These are phyloP conservation scores for Geranium brycei DNA, from an alignment of 345 rosid species.

Conservation along the genomic window DNA sequence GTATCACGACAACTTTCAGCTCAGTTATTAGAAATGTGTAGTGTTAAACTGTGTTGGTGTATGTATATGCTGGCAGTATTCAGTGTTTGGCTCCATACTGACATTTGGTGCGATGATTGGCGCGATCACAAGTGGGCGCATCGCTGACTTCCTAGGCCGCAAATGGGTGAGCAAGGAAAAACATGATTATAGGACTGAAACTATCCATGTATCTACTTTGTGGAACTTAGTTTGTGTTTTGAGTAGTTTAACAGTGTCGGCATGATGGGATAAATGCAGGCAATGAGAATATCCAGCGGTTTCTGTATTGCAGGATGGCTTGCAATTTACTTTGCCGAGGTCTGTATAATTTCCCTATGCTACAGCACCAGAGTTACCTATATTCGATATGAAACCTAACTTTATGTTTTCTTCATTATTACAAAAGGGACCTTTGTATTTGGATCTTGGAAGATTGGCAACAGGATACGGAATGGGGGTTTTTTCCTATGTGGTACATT, in stretches of 20 bases:
- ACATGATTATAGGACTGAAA: neutral
- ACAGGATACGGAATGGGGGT: slow-evolving; percentile 64
- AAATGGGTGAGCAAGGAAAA: slow-evolving; percentile 9
- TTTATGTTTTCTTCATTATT: slow-evolving; percentile 5
- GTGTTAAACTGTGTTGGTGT: neutral
- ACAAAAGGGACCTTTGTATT: slow-evolving; percentile 42
- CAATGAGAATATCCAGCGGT: slow-evolving; percentile 56
- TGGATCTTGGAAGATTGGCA: slow-evolving; percentile 57
- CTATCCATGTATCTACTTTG: neutral
- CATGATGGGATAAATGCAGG: slow-evolving; percentile 20
- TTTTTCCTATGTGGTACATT: slow-evolving; percentile 56
- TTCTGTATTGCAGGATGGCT: slow-evolving; percentile 63
- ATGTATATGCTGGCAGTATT: slow-evolving; percentile 13
- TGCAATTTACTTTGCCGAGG: slow-evolving; percentile 43
- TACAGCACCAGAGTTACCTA: neutral
- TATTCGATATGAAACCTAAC: neutral
- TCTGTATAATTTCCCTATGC: neutral
- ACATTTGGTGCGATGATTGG: slow-evolving; percentile 19
- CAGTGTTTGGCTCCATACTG: slow-evolving; percentile 20
- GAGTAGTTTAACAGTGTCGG: slow-evolving; percentile 1
- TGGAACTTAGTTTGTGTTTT: slow-evolving; percentile 7
- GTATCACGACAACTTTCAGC: no score
- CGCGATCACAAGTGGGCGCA: slow-evolving; percentile 14
- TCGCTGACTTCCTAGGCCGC: slow-evolving; percentile 15
- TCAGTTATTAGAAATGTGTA: neutral